A percentile compares a stretch with the other conserved stretches of the same genome.
phyloP scores from a whole-genome alignment of 2,329 filamentous ascomycete genomes.

The Fusarium goolgardi region DNA sequence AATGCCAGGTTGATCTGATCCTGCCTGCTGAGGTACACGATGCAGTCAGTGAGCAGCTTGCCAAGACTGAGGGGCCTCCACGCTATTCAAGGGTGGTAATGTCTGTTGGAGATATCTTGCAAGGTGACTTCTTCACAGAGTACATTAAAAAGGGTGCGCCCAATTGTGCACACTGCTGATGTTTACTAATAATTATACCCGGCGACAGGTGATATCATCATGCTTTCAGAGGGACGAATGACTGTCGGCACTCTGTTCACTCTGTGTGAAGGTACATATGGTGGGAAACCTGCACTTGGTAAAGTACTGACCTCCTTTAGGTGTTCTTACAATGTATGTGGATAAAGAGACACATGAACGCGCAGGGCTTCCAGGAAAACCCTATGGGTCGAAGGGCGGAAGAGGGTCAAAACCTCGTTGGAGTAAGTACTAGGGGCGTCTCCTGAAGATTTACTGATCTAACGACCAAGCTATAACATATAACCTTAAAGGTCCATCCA shows the following conservation, averaged over 20 bases:
- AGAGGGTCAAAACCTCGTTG: conserved; percentile 76
- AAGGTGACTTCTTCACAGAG: conserved; percentile 80
- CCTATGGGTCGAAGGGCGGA: conserved; percentile 68
- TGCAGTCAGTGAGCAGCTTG: conserved; percentile 64
- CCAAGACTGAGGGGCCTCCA: conserved; percentile 52
- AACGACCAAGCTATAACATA: conserved; percentile 73
- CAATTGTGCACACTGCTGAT: neutral
- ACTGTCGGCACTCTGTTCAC: conserved; percentile 79
- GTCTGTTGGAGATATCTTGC: conserved; percentile 76
- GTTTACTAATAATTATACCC: conserved; percentile 2
- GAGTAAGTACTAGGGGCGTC: conserved; percentile 62
- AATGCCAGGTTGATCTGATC: conserved; percentile 71
- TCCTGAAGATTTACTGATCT: conserved; percentile 42
- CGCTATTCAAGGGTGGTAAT: conserved; percentile 77
- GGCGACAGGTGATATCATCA: conserved; percentile 75
- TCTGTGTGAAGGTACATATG: conserved; percentile 71
- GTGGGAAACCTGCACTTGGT: neutral
- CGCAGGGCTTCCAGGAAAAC: conserved; percentile 80
- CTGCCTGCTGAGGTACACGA: conserved; percentile 73
- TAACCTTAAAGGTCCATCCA: conserved; percentile 78
- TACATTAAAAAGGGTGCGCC: conserved; percentile 81
- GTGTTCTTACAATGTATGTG: conserved; percentile 78
- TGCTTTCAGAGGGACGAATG: conserved; percentile 83
- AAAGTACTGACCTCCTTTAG: conserved; percentile 54
- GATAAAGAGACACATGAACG: conserved; percentile 86